A percentile compares a stretch with the other conserved stretches of the same genome.
Evolutionary conservation across 805 yeast species (phyloP).

Genomic region (Candida bentonensis): DNA sequence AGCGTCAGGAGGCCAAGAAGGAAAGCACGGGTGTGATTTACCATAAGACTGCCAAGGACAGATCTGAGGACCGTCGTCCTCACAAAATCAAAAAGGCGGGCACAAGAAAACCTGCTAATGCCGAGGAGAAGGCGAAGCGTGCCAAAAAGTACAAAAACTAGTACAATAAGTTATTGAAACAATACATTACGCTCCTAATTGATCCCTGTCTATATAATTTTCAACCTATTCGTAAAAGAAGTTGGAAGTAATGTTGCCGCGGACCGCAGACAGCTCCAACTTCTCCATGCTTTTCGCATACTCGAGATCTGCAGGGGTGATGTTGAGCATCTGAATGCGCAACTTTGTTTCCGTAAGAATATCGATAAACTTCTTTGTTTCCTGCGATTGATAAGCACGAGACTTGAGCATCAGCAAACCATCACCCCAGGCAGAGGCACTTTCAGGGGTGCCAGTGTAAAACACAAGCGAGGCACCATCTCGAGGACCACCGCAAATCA

Average conservation of each 20-base stretch:
- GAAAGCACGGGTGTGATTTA: slow-evolving; percentile 46
- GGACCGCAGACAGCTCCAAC: not conserved
- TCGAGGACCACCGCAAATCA: slow-evolving; percentile 26
- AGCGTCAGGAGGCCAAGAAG: slow-evolving; percentile 59
- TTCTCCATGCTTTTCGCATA: not conserved
- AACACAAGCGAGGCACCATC: slow-evolving; percentile 37
- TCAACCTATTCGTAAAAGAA: not conserved
- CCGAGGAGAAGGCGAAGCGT: slow-evolving; percentile 9
- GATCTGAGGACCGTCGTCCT: slow-evolving; percentile 31
- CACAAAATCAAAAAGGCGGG: slow-evolving; percentile 16
- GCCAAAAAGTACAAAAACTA: slow-evolving; percentile 10
- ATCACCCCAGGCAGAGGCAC: slow-evolving; percentile 63
- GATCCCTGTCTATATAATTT: not conserved
- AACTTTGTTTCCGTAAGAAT: slow-evolving; percentile 32
- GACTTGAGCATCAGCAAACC: slow-evolving; percentile 46
- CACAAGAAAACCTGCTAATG: slow-evolving; percentile 6
- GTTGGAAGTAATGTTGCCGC: not conserved
- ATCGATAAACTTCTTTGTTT: slow-evolving; percentile 30
- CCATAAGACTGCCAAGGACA: slow-evolving; percentile 68
- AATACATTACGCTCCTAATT: not conserved
- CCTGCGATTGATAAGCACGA: slow-evolving; percentile 26
- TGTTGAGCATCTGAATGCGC: slow-evolving; percentile 34
- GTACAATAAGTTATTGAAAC: slow-evolving; percentile 1
- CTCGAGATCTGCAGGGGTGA: slow-evolving; percentile 20
- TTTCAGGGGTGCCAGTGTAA: slow-evolving; percentile 55